Percentiles rank a stretch among this genome's conserved stretches.
These are phyloP conservation scores for Fusarium longipes DNA, from an alignment of 2,329 filamentous ascomycete species.

Conservation along the genomic window DNA sequence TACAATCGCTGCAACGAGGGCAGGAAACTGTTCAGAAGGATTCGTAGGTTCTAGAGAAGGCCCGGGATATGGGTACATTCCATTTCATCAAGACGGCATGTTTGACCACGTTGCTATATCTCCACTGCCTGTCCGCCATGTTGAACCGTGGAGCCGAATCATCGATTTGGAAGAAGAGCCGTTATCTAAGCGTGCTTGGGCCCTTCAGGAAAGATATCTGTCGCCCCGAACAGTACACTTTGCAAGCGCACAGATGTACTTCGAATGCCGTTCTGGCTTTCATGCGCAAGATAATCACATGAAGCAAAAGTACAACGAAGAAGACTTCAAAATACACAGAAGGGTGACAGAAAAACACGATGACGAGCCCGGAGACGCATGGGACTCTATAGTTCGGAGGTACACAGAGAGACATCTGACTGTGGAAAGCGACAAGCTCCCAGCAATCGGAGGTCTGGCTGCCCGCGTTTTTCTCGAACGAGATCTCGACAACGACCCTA, in stretches of 20 bases:
- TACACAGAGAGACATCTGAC: no score
- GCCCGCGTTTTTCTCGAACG: no score
- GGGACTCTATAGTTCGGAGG: rapidly evolving
- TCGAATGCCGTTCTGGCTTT: neutral
- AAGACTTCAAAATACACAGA: neutral
- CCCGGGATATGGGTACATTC: neutral
- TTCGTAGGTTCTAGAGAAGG: rapidly evolving
- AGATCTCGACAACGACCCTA: no score
- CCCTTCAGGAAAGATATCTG: neutral
- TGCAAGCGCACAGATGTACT: neutral
- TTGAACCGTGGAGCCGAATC: rapidly evolving
- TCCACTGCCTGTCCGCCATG: neutral
- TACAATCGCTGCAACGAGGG: rapidly evolving
- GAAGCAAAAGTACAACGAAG: rapidly evolving
- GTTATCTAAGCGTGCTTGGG: neutral
- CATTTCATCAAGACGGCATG: rapidly evolving
- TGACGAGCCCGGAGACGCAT: rapidly evolving
- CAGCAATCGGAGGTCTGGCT: no score
- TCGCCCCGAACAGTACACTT: no score
- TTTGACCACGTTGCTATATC: neutral
- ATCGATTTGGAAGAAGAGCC: neutral
- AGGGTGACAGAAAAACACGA: neutral
- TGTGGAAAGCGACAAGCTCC: no score
- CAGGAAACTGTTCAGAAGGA: neutral
- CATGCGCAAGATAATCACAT: neutral